Evolutionary conservation across 495 filamentous ascomycete species (phyloP), one percentile per base, ranked within the genome.

Genomic region (Cercophora samala): DNA sequence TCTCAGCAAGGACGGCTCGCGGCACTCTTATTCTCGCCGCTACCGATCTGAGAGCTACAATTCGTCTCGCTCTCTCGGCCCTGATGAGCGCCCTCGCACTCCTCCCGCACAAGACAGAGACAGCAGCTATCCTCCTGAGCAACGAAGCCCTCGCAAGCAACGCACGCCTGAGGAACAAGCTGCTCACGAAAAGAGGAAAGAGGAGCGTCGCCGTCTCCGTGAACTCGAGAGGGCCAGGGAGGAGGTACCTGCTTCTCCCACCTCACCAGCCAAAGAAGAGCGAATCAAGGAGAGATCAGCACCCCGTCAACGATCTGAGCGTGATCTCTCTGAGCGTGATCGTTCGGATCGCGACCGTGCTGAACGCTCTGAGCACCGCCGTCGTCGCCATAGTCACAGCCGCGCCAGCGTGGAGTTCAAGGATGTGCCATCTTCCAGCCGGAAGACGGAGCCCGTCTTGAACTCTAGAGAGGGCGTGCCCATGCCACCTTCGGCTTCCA

Each of bases 121-220:
- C 32, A 78, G 79, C 54, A 77, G 74, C 60, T 75, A 76, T 15
- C 67, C 73, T 26, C 74, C 78, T 0, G 64, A 76, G 58, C 75
- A 76, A 23, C 73, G 64, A 21, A 73, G 69, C 58, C 69, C 67
- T 52, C 73, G 73, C 1, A 73, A 66, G 46, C 70, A 72, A 46
- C 79, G 80, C 58, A 80, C 78, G 5, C 76, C 78, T 3, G 79
- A 83, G 68, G 78, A 82, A 64, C 80, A 80, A 66, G 76, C 73
- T 26, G 78, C 75, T 17, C 78, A 81, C 66, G 80, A 82, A 15
- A 76, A 68, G 69, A 77, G 77, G 46, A 82, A 77, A 73, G 79
- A 75, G 66, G 77, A 69, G 64, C 74, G 74, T 3, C 75, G 75
- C 24, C 74, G 70, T 29, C 71, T 70, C 21, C 66, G 70, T 26